Conservation (phyloP, 1,284 basidiomycete species). For the Moesziomyces parantarcticus region DNA sequence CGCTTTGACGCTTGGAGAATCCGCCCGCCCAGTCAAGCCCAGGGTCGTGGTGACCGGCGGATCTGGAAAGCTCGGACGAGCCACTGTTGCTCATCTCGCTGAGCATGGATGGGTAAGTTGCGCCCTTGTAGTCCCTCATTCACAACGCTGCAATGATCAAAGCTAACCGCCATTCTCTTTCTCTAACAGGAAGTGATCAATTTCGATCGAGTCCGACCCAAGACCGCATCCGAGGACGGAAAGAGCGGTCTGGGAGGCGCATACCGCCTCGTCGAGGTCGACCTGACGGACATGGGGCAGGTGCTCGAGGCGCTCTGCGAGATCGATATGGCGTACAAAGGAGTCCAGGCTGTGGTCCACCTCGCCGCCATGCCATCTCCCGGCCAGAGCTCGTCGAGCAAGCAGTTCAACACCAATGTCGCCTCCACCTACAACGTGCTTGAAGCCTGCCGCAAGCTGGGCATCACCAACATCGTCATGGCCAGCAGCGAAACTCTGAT, state of each 20-base stretch:
- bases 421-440: constrained; percentile 68
- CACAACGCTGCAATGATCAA: no score
- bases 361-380: constrained; percentile 69
- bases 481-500: constrained; percentile 69
- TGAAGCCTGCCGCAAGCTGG: constrained; percentile 67
- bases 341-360: constrained; percentile 68
- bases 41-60: constrained; percentile 68
- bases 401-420: constrained; percentile 68
- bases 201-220: constrained; percentile 58
- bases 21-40: constrained; percentile 15
- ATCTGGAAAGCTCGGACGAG: constrained; percentile 66
- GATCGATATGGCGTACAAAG: constrained; percentile 67
- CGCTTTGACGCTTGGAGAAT: constrained; percentile 21
- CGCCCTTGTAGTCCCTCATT: no score
- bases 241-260: constrained; percentile 54
- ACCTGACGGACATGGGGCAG: constrained; percentile 67
- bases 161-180: no score
- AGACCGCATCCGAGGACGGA: constrained; percentile 59
- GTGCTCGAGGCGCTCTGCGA: constrained; percentile 63
- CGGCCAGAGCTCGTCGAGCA: constrained; percentile 63
- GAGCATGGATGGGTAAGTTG: constrained; percentile 10
- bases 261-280: constrained; percentile 58
- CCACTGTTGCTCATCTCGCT: constrained; percentile 66
- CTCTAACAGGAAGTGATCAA: constrained; percentile 38
- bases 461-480: constrained; percentile 67